Conservation (phyloP, 108 stramenopile species). For the Cyclotella kingstonii region DNA sequence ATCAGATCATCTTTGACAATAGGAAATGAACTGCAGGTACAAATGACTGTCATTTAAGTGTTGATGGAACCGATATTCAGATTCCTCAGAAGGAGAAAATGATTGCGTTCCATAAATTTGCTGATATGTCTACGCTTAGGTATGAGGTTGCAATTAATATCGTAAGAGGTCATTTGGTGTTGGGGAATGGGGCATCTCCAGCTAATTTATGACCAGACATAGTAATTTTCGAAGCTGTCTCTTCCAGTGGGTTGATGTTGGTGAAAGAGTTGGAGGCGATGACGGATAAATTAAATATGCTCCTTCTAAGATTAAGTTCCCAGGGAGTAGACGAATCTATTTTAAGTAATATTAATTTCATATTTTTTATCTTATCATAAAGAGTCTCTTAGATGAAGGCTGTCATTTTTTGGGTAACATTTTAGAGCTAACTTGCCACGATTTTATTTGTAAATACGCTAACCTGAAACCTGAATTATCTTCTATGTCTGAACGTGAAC, state of each 20-base stretch:
- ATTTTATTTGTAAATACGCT: no score
- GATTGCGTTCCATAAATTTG: not conserved
- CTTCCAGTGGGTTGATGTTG: constrained; percentile 3
- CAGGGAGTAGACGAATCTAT: no score
- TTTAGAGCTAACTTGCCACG: no score
- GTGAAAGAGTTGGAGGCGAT: constrained; percentile 33
- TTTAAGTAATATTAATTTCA: no score
- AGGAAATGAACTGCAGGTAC: not conserved
- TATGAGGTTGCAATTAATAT: not conserved
- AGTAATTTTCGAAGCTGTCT: no score
- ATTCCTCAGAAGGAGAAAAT: not conserved
- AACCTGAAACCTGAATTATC: no score
- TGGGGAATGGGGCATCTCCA: constrained; percentile 34
- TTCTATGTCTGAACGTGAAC: no score
- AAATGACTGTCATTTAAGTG: not conserved
- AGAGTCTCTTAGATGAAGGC: no score
- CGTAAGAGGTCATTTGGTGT: constrained; percentile 12
- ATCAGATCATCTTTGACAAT: constrained; percentile 1
- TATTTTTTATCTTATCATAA: no score
- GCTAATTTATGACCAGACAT: no score
- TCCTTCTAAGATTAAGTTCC: not conserved
- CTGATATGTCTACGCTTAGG: not conserved
- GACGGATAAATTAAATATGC: constrained; percentile 16
- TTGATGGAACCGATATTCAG: constrained; percentile 1
- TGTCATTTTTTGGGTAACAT: no score